Conservation (phyloP, 2,329 filamentous ascomycete species). For the Alternaria arbusti region DNA sequence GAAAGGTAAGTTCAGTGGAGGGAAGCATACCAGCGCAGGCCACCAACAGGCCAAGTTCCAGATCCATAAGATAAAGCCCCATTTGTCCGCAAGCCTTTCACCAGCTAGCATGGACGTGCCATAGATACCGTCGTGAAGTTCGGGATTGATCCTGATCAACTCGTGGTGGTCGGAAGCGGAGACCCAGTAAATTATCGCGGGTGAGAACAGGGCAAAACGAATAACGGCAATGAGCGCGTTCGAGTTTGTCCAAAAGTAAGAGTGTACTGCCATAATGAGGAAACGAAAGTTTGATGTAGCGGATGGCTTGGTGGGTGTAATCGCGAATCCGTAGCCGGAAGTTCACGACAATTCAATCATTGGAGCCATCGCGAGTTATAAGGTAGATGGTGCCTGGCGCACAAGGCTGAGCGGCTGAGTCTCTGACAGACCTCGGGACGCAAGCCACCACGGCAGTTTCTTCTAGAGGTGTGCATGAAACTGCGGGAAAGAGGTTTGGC, state of each 20-base stretch:
- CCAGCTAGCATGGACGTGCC: conserved; percentile 4
- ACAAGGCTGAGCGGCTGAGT: background rate
- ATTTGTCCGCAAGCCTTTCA: conserved; percentile 15
- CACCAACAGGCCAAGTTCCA: conserved; percentile 11
- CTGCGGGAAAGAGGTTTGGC: background rate
- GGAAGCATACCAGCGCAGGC: background rate
- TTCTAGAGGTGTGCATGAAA: background rate
- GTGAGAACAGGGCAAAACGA: conserved; percentile 10
- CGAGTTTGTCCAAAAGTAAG: background rate
- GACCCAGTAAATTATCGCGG: conserved; percentile 4
- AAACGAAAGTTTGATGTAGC: background rate
- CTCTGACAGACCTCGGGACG: background rate
- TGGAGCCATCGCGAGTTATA: background rate
- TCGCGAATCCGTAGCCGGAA: background rate
- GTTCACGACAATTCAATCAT: background rate
- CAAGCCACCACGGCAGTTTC: background rate
- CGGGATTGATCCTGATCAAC: conserved; percentile 8
- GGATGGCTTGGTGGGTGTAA: background rate
- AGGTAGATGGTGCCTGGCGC: background rate
- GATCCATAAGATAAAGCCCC: conserved; percentile 5
- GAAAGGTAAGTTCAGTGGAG: conserved; percentile 17
- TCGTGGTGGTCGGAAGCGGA: conserved; percentile 2
- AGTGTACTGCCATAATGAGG: background rate
- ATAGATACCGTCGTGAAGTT: conserved; percentile 22
- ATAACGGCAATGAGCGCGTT: background rate